phyloP scores from a whole-genome alignment of 805 yeast species.

The Dipodascopsis uninucleata region DNA sequence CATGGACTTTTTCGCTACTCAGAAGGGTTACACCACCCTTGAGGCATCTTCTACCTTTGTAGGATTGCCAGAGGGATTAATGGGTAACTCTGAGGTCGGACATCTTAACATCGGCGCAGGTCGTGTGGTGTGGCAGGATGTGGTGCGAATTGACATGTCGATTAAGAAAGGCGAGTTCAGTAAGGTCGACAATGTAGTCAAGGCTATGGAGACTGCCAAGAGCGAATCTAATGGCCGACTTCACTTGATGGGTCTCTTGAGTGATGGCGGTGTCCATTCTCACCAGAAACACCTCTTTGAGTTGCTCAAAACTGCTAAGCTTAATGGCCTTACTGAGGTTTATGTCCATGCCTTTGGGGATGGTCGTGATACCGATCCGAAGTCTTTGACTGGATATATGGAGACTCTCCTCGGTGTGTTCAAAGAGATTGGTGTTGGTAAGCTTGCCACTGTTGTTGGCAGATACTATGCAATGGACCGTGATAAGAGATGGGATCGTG shows the following conservation, averaged over 20 bases:
- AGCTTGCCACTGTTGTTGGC: conserved; percentile 29
- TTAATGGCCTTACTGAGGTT: conserved; percentile 19
- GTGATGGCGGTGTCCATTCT: conserved; percentile 30
- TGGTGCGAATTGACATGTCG: conserved; percentile 30
- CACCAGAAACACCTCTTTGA: conserved; percentile 30
- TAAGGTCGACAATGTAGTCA: conserved; percentile 14
- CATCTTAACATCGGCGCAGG: conserved; percentile 31
- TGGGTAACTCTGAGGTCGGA: conserved; percentile 31
- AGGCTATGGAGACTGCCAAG: conserved; percentile 24
- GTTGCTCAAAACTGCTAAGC: conserved; percentile 26
- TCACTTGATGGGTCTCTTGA: conserved; percentile 26
- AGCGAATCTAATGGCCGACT: conserved; percentile 20
- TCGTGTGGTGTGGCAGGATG: conserved; percentile 32
- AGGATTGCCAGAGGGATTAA: conserved; percentile 30
- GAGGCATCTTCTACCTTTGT: conserved; percentile 28
- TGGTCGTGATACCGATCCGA: conserved; percentile 30
- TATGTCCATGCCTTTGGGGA: conserved; percentile 30
- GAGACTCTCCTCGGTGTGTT: conserved; percentile 25
- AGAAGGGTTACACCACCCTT: conserved; percentile 25
- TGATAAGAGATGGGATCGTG: conserved; percentile 30
- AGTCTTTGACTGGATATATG: conserved; percentile 24
- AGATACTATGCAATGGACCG: conserved; percentile 31
- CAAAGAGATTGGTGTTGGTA: conserved; percentile 27
- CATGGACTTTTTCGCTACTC: conserved; percentile 22
- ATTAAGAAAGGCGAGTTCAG: conserved; percentile 25